Conservation (phyloP, 805 yeast species). For the Kodamaea neixiangensis region DNA sequence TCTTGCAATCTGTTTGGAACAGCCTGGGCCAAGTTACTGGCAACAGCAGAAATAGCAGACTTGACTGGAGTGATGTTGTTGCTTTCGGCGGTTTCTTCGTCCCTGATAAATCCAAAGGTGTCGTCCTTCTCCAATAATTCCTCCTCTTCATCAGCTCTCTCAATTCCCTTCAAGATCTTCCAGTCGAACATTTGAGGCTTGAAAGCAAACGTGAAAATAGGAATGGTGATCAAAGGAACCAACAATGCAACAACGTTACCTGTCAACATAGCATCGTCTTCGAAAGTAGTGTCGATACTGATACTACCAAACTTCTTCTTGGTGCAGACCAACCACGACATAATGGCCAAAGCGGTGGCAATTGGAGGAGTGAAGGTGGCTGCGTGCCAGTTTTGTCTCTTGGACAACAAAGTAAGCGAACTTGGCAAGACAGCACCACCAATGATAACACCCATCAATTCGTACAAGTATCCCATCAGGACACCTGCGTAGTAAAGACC, state of each 20-base stretch:
- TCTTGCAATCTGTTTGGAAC: constrained; percentile 33
- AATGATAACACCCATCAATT: constrained; percentile 86
- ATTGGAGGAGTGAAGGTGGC: constrained; percentile 76
- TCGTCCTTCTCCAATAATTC: constrained; percentile 42
- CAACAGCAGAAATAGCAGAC: constrained; percentile 42
- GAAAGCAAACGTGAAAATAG: constrained; percentile 62
- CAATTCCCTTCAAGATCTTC: constrained; percentile 58
- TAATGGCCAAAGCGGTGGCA: constrained; percentile 73
- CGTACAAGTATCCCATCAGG: constrained; percentile 84
- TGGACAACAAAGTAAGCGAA: constrained; percentile 63
- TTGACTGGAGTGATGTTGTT: constrained; percentile 36
- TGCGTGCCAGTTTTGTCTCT: constrained; percentile 64
- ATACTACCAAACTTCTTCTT: constrained; percentile 34
- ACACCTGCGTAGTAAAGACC: constrained; percentile 82
- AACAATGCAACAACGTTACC: constrained; percentile 84
- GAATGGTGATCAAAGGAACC: constrained; percentile 67
- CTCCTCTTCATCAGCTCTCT: constrained; percentile 70
- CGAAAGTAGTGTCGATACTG: constrained; percentile 57
- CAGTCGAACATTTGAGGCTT: constrained; percentile 78
- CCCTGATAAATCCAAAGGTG: constrained; percentile 18
- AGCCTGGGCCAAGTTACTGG: constrained; percentile 35
- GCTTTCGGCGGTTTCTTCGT: constrained; percentile 18
- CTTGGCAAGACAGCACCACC: constrained; percentile 85
- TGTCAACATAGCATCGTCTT: constrained; percentile 83
- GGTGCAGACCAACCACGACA: constrained; percentile 51